These are phyloP conservation scores for Pochonia chlamydosporia DNA, from an alignment of 2,329 filamentous ascomycete genomes.

Conservation along the genomic window DNA sequence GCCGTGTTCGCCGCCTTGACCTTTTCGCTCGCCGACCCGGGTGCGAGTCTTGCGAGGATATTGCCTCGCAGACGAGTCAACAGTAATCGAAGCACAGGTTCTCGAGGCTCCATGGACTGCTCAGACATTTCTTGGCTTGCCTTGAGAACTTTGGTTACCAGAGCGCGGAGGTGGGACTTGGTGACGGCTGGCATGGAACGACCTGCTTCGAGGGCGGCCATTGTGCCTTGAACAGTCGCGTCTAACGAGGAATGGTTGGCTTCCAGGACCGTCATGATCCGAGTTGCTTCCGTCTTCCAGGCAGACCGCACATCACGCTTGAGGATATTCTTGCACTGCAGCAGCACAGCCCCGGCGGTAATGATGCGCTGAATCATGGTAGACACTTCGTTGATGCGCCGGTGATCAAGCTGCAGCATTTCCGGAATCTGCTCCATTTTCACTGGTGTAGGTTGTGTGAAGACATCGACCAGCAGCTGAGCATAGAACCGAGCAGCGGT, in stretches of 20 bases:
- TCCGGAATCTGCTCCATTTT: constrained; percentile 58
- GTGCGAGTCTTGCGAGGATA: constrained; percentile 57
- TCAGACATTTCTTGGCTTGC: constrained; percentile 42
- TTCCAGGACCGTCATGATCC: constrained; percentile 66
- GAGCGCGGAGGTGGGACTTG: constrained; percentile 50
- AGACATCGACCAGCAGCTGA: constrained; percentile 68
- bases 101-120: constrained; percentile 37
- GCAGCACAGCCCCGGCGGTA: constrained; percentile 65
- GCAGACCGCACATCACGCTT: constrained; percentile 73
- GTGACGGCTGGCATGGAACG: constrained; percentile 60
- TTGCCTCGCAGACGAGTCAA: constrained; percentile 63
- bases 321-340: constrained; percentile 77
- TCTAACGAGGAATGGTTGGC: constrained; percentile 44
- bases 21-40: constrained; percentile 63
- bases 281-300: constrained; percentile 69
- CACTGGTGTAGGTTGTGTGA: constrained; percentile 58
- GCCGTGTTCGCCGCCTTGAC: constrained; percentile 63
- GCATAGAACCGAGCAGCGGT: constrained; percentile 67
- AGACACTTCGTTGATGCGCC: constrained; percentile 47
- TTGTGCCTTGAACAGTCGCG: constrained; percentile 52
- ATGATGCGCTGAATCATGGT: constrained; percentile 50
- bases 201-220: constrained; percentile 57
- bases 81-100: constrained; percentile 59
- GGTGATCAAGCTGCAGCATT: constrained; percentile 64
- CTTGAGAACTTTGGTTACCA: constrained; percentile 50